Evolutionary conservation across 805 yeast species (phyloP).

Genomic region (Hyphopichia homilentoma): DNA sequence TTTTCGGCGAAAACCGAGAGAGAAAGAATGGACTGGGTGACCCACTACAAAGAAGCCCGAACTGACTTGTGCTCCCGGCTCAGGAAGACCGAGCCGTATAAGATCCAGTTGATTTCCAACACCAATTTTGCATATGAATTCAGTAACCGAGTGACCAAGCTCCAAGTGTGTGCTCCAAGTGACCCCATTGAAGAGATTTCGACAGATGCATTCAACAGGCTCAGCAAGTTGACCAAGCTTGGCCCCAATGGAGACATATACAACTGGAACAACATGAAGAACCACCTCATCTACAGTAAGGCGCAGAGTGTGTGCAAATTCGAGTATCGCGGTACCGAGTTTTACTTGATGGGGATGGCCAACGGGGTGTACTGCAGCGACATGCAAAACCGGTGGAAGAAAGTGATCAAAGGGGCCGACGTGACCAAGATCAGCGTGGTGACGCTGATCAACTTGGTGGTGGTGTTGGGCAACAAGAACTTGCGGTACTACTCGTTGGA

Average conservation of each 20-base stretch:
- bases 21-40: conserved; percentile 60
- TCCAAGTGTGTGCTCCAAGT: conserved; percentile 50
- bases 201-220: conserved; percentile 13
- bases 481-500: conserved; percentile 63
- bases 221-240: conserved; percentile 14
- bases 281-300: conserved; percentile 28
- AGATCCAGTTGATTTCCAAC: conserved; percentile 50
- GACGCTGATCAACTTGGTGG: conserved; percentile 49
- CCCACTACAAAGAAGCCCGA: conserved; percentile 46
- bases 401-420: conserved; percentile 48
- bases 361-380: conserved; percentile 61
- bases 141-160: conserved; percentile 43
- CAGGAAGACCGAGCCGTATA: conserved; percentile 49
- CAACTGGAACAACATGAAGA: conserved; percentile 13
- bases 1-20: conserved; percentile 43
- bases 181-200: conserved; percentile 46
- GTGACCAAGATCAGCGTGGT: conserved; percentile 62
- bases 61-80: conserved; percentile 27
- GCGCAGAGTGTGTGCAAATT: conserved; percentile 46
- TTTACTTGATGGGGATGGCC: conserved; percentile 55
- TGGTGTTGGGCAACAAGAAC: conserved; percentile 56
- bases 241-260: conserved; percentile 26
- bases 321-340: conserved; percentile 40
- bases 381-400: conserved; percentile 50
- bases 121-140: conserved; percentile 63